Evolutionary conservation across 495 filamentous ascomycete genomes (phyloP).

Genomic region (Corynascus novoguineensis): DNA sequence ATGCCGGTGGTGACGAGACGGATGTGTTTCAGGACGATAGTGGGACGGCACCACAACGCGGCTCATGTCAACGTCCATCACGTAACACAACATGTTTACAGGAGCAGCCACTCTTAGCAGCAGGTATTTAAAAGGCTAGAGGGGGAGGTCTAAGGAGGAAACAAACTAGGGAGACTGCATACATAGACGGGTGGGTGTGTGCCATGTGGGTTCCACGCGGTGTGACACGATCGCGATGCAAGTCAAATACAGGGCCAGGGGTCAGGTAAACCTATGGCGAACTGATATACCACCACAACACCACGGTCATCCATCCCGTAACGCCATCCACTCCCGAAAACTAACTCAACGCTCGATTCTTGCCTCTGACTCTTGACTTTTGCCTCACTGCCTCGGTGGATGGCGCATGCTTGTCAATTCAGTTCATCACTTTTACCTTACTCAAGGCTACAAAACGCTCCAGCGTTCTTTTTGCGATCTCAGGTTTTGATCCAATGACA

Average conservation of each 20-base stretch:
- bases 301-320: too few relatives aligned
- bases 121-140: background rate
- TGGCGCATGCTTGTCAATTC: too few relatives aligned
- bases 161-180: background rate
- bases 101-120: background rate
- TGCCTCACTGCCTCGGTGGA: too few relatives aligned
- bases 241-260: background rate
- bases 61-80: background rate
- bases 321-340: too few relatives aligned
- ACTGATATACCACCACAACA: too few relatives aligned
- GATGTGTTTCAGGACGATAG: constrained; percentile 3
- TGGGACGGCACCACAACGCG: background rate
- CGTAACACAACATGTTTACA: background rate
- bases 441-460: background rate
- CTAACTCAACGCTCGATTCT: too few relatives aligned
- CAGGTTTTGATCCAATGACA: background rate
- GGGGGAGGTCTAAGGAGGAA: background rate
- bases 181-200: background rate
- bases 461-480: too few relatives aligned
- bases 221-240: constrained; percentile 3
- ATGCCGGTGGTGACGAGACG: background rate
- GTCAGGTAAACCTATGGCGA: too few relatives aligned
- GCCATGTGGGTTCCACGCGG: constrained; percentile 9
- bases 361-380: too few relatives aligned
- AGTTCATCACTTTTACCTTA: background rate